Percentiles rank a stretch among this genome's conserved stretches.
phyloP scores from a whole-genome alignment of 164 flowering plant species.

The Chimonanthus praecox region DNA sequence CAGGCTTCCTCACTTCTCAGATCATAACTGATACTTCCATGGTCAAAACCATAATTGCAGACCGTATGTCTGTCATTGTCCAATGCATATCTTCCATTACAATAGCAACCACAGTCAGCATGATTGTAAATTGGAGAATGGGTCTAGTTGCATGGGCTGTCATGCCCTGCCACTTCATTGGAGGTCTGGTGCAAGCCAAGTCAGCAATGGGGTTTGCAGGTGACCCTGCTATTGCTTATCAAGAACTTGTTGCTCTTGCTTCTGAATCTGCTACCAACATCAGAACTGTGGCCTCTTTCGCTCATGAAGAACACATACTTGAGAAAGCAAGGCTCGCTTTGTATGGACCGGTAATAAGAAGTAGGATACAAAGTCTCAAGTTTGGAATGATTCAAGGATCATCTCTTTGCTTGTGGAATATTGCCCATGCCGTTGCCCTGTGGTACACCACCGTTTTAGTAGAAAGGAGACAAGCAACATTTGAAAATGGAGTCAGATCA shows the following conservation, averaged over 20 bases:
- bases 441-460: constrained; percentile 65
- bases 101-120: constrained; percentile 67
- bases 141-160: constrained; percentile 80
- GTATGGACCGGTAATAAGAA: constrained; percentile 31
- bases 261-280: constrained; percentile 63
- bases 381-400: constrained; percentile 63
- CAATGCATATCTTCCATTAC: constrained; percentile 75
- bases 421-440: constrained; percentile 73
- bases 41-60: constrained; percentile 59
- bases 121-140: constrained; percentile 65
- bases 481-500: constrained; percentile 55
- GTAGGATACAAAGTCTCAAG: constrained; percentile 49
- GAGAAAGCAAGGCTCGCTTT: constrained; percentile 37
- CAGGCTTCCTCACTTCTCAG: constrained; percentile 46
- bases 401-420: constrained; percentile 62
- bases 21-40: constrained; percentile 54
- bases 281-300: constrained; percentile 60
- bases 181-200: constrained; percentile 69
- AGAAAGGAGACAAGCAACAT: constrained; percentile 37
- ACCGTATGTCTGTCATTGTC: constrained; percentile 65
- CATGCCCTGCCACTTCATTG: constrained; percentile 84
- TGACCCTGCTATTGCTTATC: constrained; percentile 42
- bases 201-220: constrained; percentile 62
- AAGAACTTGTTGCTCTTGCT: constrained; percentile 42
- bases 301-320: constrained; percentile 59